A percentile compares a stretch with the other conserved stretches of the same genome.
phyloP scores from a whole-genome alignment of 805 yeast species.

The Candida tammaniensis region DNA sequence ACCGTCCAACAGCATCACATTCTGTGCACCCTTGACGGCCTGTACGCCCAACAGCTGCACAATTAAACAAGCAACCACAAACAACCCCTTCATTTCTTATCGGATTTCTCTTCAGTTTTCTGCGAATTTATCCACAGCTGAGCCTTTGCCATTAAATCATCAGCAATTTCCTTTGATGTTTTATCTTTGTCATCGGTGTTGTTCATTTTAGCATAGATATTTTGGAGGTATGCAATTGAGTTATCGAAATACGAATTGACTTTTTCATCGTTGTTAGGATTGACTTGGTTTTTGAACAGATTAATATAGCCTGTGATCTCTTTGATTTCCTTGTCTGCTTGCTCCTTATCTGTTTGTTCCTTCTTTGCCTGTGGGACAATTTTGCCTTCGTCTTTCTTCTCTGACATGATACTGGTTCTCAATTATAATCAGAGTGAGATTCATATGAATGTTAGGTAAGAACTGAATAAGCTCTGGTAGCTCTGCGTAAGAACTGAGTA shows the following conservation, averaged over 20 bases:
- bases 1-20: neutral
- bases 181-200: constrained; percentile 29
- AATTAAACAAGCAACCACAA: neutral
- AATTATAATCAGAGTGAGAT: no score
- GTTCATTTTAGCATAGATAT: constrained; percentile 26
- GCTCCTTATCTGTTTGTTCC: constrained; percentile 1
- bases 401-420: no score
- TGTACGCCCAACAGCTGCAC: neutral
- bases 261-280: constrained; percentile 27
- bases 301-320: neutral
- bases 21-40: neutral
- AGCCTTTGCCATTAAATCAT: constrained; percentile 27
- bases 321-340: constrained; percentile 3
- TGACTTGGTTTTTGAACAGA: constrained; percentile 17
- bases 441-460: no score
- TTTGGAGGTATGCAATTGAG: constrained; percentile 25
- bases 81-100: neutral
- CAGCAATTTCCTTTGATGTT: constrained; percentile 33
- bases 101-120: constrained; percentile 4
- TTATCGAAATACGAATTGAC: constrained; percentile 25
- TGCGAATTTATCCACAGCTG: constrained; percentile 25
- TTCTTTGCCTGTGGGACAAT: neutral
- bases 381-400: neutral
- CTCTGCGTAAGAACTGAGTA: no score
- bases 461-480: no score